Conservation (phyloP, 371 early-diverging fungal species). For the Mortierella sp. region DNA sequence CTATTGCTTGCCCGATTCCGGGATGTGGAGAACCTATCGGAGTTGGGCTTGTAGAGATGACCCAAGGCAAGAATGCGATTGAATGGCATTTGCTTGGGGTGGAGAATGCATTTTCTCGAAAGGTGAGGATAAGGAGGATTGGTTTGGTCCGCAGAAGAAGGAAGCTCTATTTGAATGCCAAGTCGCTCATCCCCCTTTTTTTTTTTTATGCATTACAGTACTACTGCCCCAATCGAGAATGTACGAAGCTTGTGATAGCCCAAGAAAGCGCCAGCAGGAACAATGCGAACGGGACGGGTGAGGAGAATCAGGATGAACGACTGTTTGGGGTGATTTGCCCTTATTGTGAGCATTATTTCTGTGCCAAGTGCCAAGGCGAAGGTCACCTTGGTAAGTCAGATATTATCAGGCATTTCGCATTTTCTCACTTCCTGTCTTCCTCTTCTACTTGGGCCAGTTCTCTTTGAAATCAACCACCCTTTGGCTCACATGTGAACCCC, state of each 20-base stretch:
- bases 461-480: too few relatives aligned
- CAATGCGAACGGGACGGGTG: background rate
- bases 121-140: slow-evolving; percentile 5
- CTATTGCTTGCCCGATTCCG: slow-evolving; percentile 15
- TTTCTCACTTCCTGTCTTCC: background rate
- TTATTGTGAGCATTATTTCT: slow-evolving; percentile 15
- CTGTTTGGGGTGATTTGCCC: slow-evolving; percentile 10
- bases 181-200: background rate
- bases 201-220: background rate
- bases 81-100: slow-evolving; percentile 26
- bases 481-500: too few relatives aligned
- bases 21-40: slow-evolving; percentile 1
- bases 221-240: slow-evolving; percentile 10
- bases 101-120: slow-evolving; percentile 24
- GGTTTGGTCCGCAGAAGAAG: too few relatives aligned
- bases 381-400: slow-evolving; percentile 15
- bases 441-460: background rate
- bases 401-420: background rate
- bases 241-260: slow-evolving; percentile 3
- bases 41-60: slow-evolving; percentile 12
- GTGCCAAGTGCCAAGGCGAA: slow-evolving; percentile 12
- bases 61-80: slow-evolving; percentile 9
- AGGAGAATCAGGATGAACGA: too few relatives aligned
- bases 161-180: background rate
- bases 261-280: background rate